These are phyloP conservation scores for Neodidymelliopsis sp. DNA, from an alignment of 2,329 filamentous ascomycete species.

Conservation along the genomic window DNA sequence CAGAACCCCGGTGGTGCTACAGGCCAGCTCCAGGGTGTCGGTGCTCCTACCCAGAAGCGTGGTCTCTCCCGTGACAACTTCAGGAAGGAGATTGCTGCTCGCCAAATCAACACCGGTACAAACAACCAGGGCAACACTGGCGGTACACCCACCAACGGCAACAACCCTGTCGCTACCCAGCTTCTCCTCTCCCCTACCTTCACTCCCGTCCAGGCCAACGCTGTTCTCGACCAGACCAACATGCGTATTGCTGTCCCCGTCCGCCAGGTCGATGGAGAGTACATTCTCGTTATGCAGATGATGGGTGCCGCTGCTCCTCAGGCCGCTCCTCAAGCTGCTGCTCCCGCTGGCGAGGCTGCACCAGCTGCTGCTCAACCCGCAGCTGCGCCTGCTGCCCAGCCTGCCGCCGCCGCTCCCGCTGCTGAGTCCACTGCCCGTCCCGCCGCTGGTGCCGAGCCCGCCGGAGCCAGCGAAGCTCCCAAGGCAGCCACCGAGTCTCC, in stretches of 20 bases:
- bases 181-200: constrained; percentile 48
- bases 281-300: constrained; percentile 45
- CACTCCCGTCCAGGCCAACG: constrained; percentile 44
- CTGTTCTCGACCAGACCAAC: constrained; percentile 46
- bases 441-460: constrained; percentile 9
- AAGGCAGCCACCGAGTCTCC: neutral
- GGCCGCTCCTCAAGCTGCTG: constrained; percentile 2
- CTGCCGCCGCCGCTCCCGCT: neutral
- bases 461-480: neutral
- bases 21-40: constrained; percentile 36
- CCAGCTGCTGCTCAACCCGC: constrained; percentile 19
- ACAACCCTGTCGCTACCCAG: constrained; percentile 45
- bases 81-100: constrained; percentile 31
- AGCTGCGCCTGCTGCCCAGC: constrained; percentile 2
- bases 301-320: constrained; percentile 26
- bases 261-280: constrained; percentile 47
- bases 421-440: constrained; percentile 1
- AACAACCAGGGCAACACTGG: constrained; percentile 19
- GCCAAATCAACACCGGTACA: constrained; percentile 20
- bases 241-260: constrained; percentile 48
- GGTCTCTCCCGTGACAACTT: constrained; percentile 32
- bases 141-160: constrained; percentile 37
- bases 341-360: constrained; percentile 7
- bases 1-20: constrained; percentile 49
- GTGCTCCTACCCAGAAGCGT: constrained; percentile 27